phyloP scores from a whole-genome alignment of 768 basidiomycete genomes.

The Mycena olivaceomarginata region DNA sequence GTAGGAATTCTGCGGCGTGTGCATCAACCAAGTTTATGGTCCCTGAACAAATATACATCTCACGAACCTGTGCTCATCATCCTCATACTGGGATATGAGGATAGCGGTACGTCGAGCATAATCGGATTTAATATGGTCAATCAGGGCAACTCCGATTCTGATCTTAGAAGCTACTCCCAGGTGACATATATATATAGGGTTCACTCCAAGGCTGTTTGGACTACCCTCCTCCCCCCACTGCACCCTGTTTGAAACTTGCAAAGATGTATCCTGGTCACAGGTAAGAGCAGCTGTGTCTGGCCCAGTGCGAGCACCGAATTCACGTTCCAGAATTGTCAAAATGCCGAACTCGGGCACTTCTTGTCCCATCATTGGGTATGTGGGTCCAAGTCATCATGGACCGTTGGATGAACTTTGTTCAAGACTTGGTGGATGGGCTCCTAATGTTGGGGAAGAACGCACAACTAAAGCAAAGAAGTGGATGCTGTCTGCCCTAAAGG shows the following conservation, averaged over 20 bases:
- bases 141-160: constrained; percentile 1
- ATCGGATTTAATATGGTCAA: constrained; percentile 22
- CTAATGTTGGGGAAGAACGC: constrained; percentile 41
- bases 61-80: constrained; percentile 7
- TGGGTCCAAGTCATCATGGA: background rate
- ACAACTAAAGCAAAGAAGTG: constrained; percentile 48
- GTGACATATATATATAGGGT: constrained; percentile 26
- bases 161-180: background rate
- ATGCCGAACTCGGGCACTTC: constrained; percentile 37
- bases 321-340: constrained; percentile 23
- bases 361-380: constrained; percentile 43
- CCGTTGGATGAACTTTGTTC: background rate
- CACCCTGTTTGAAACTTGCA: background rate
- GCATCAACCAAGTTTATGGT: background rate
- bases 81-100: constrained; percentile 25
- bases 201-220: background rate
- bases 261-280: constrained; percentile 31
- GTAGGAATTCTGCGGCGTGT: background rate
- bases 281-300: background rate
- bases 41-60: background rate
- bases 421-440: constrained; percentile 42
- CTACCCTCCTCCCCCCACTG: background rate
- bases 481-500: constrained; percentile 55
- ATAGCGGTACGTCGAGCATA: background rate
- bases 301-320: background rate